Evolutionary conservation across 768 basidiomycete species (phyloP).

Genomic region (Mycena vulgaris): DNA sequence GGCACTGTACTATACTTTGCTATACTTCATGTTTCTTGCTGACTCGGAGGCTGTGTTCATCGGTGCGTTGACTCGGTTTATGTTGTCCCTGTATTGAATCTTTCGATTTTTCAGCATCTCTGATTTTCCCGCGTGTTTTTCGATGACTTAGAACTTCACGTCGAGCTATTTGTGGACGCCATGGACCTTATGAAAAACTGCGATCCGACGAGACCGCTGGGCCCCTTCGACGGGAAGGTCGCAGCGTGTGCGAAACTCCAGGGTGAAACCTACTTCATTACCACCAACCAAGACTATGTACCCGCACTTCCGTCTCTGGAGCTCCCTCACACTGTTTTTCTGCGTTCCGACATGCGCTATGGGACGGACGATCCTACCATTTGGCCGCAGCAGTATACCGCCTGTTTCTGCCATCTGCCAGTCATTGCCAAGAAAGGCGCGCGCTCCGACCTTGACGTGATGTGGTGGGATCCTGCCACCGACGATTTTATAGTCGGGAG

Average conservation of each 20-base stretch:
- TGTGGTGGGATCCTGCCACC: neutral
- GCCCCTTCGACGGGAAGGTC: neutral
- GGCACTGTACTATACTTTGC: too few relatives aligned
- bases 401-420: neutral
- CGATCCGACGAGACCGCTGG: neutral
- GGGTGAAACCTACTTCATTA: neutral
- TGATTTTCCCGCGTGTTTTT: too few relatives aligned
- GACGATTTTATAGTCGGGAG: neutral
- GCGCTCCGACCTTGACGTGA: neutral
- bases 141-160: too few relatives aligned
- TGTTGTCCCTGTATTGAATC: too few relatives aligned
- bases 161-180: too few relatives aligned
- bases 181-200: too few relatives aligned
- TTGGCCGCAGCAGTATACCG: neutral
- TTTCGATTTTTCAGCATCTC: too few relatives aligned
- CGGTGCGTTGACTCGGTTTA: too few relatives aligned
- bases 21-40: too few relatives aligned
- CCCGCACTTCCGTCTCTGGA: neutral
- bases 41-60: too few relatives aligned
- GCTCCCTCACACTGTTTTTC: neutral
- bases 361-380: neutral
- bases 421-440: neutral
- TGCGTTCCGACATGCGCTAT: neutral
- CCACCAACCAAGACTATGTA: neutral
- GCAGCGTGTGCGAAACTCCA: neutral